phyloP scores from a whole-genome alignment of 129 eudicot genomes.

The Flaveria linearis region DNA sequence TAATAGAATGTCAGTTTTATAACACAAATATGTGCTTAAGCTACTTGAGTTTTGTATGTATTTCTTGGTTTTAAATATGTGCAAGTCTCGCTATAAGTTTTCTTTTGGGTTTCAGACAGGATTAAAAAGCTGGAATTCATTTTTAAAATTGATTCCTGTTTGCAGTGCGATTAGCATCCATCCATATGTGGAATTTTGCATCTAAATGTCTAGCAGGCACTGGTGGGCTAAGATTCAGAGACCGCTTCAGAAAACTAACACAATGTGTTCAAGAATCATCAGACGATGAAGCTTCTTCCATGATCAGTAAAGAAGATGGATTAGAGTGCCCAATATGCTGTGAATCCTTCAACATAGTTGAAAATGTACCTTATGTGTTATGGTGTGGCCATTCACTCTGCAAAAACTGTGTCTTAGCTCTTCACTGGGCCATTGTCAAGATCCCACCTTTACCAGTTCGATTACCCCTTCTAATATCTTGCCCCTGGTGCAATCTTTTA shows the following conservation, averaged over 20 bases:
- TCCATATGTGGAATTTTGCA: constrained; percentile 63
- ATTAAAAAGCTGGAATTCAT: background rate
- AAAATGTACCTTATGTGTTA: constrained; percentile 63
- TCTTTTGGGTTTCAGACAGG: background rate
- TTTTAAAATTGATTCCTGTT: constrained; percentile 12
- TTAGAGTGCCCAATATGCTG: constrained; percentile 72
- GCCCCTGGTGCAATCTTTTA: constrained; percentile 78
- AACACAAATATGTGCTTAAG: too few species aligned
- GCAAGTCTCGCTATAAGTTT: background rate
- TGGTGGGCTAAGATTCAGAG: constrained; percentile 42
- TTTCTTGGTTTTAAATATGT: too few species aligned
- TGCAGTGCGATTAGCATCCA: constrained; percentile 15
- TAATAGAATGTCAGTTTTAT: too few species aligned
- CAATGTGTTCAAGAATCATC: constrained; percentile 43
- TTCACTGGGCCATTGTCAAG: constrained; percentile 58
- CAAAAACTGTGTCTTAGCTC: constrained; percentile 57
- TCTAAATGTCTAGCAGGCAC: constrained; percentile 66
- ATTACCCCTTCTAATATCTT: constrained; percentile 65
- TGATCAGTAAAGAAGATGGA: constrained; percentile 54
- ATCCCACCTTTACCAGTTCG: constrained; percentile 57
- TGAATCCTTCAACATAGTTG: constrained; percentile 68
- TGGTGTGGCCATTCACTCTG: constrained; percentile 81
- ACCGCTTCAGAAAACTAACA: constrained; percentile 42
- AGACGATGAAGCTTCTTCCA: constrained; percentile 64
- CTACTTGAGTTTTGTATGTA: too few species aligned